Evolutionary conservation across 1,284 basidiomycete genomes (phyloP).

Genomic region (Cutaneotrichosporon mucoides): DNA sequence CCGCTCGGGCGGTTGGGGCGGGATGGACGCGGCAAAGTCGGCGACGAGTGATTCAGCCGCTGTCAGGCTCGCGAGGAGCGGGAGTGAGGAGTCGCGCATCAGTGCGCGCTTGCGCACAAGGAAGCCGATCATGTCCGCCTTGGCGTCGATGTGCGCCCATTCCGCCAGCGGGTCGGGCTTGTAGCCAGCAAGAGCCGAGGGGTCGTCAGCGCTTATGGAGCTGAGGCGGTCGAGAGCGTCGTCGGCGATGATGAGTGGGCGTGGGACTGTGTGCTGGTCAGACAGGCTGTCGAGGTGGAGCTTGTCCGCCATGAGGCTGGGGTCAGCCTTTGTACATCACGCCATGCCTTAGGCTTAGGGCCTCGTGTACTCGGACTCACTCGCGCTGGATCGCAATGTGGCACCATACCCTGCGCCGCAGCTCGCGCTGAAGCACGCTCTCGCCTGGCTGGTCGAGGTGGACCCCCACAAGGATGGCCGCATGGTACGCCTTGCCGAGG

Average conservation of each 20-base stretch:
- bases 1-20: background rate
- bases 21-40: background rate
- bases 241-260: background rate
- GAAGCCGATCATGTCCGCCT: background rate
- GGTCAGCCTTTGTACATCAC: background rate
- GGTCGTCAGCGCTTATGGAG: no score
- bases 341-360: no score
- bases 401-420: conserved; percentile 3
- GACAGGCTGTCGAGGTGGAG: background rate
- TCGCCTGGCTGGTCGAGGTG: background rate
- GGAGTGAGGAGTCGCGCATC: background rate
- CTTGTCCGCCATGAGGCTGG: conserved; percentile 1
- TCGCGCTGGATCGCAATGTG: background rate
- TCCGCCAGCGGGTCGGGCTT: background rate
- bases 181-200: no score
- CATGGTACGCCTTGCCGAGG: conserved; percentile 2
- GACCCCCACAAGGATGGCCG: background rate
- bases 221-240: background rate
- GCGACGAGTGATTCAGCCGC: background rate
- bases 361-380: background rate
- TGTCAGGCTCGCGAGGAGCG: background rate
- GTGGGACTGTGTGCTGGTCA: background rate
- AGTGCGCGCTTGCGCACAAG: background rate
- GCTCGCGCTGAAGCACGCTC: conserved; percentile 2
- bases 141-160: conserved; percentile 8